A percentile compares a stretch with the other conserved stretches of the same genome.
Evolutionary conservation across 2,329 filamentous ascomycete genomes (phyloP).

Genomic region (Kalmusia sp.): DNA sequence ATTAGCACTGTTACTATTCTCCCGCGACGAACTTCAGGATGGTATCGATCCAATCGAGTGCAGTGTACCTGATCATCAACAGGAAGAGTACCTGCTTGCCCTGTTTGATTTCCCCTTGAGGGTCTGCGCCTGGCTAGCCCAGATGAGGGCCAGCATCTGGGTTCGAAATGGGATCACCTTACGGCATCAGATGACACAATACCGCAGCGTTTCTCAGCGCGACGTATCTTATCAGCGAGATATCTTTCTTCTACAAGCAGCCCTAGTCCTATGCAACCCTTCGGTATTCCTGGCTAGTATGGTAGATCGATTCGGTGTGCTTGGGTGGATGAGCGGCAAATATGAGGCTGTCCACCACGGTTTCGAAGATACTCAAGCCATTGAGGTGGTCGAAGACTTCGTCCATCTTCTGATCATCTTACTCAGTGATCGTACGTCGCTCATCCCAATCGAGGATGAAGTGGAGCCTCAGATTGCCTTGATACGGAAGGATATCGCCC

Average conservation of each 20-base stretch:
- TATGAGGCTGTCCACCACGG: slow-evolving; percentile 71
- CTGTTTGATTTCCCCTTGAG: slow-evolving; percentile 92
- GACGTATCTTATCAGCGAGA: slow-evolving; percentile 95
- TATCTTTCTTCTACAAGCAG: slow-evolving; percentile 91
- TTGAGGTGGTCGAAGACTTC: slow-evolving; percentile 96
- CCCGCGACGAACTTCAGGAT: slow-evolving; percentile 71
- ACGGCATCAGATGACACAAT: slow-evolving; percentile 92
- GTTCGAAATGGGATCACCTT: slow-evolving; percentile 96
- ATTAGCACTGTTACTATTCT: slow-evolving; percentile 73
- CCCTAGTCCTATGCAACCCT: slow-evolving; percentile 84
- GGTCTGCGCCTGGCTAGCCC: slow-evolving; percentile 94
- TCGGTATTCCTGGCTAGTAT: slow-evolving; percentile 86
- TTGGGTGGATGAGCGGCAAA: slow-evolving; percentile 83
- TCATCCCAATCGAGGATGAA: slow-evolving; percentile 73
- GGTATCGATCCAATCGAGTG: slow-evolving; percentile 67
- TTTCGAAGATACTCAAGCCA: slow-evolving; percentile 84
- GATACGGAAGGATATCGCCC: slow-evolving; percentile 87
- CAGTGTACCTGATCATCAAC: slow-evolving; percentile 62
- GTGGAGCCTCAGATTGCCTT: slow-evolving; percentile 70
- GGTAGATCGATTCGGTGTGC: slow-evolving; percentile 89
- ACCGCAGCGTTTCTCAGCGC: slow-evolving; percentile 85
- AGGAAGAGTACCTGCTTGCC: slow-evolving; percentile 83
- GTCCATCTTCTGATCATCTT: slow-evolving; percentile 91
- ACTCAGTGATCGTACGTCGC: slow-evolving; percentile 83
- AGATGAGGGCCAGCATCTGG: slow-evolving; percentile 99